These are phyloP conservation scores for Kodamaea kaohsiungensis DNA, from an alignment of 805 yeast species.

Conservation along the genomic window DNA sequence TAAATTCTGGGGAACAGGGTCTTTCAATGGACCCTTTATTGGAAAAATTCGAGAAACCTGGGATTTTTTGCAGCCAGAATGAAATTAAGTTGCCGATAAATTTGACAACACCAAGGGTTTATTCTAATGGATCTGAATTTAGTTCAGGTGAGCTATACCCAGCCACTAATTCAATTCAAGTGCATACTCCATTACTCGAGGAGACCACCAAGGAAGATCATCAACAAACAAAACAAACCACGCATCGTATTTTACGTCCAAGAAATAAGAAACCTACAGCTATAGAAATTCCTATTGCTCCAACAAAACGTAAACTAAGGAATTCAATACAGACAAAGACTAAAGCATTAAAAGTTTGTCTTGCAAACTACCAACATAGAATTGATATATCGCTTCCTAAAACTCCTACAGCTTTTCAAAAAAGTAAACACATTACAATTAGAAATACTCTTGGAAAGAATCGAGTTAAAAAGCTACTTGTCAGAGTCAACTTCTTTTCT, in stretches of 20 bases:
- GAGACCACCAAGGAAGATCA: too few relatives aligned
- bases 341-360: too few relatives aligned
- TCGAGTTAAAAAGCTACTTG: slow-evolving; percentile 1
- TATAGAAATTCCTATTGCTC: too few relatives aligned
- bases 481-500: slow-evolving; percentile 2
- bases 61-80: background rate
- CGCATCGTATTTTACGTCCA: background rate
- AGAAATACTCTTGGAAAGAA: background rate
- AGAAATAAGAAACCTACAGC: background rate
- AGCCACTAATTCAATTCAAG: too few relatives aligned
- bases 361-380: too few relatives aligned
- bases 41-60: background rate
- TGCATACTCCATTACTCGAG: too few relatives aligned
- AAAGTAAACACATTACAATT: background rate
- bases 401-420: background rate
- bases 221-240: background rate
- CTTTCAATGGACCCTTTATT: background rate
- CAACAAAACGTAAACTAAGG: too few relatives aligned
- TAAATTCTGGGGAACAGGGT: too few relatives aligned
- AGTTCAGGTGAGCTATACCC: too few relatives aligned
- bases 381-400: too few relatives aligned
- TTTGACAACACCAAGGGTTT: background rate
- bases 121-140: too few relatives aligned
- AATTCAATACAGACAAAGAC: too few relatives aligned
- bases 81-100: background rate